Evolutionary conservation across 1,284 basidiomycete genomes (phyloP), one percentile per base, ranked within the genome.

Genomic region (Tilletia setariae): DNA sequence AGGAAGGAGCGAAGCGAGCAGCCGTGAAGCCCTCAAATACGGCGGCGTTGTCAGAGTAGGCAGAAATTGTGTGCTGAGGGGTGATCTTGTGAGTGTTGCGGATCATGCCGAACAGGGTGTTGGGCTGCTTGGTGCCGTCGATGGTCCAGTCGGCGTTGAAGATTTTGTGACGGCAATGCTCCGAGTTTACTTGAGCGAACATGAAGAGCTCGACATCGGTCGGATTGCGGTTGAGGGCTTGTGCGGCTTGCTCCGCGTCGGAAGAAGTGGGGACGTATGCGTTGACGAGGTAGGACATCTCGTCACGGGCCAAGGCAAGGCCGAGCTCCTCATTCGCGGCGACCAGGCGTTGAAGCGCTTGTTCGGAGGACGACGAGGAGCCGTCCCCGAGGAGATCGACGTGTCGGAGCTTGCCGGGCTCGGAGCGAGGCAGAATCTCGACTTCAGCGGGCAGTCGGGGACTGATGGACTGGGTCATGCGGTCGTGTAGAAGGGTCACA

Each of bases 181-280:
- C 96, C 49, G 94, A 98, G 85, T 99, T 99, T 83, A 99, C 95
- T 83, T 99, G 96, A 19, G 96, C 95, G 83, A 98, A 99, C 95
- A 98, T 98, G 87, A 98, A 98, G 21, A 99, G 87, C 83, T 99
- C 96, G 15, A 96, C 94, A 78, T 98, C 95, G 63, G 93, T 98
- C 28, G 80, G 80, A 70, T 81, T 78, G 46, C 80, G 75, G 32
- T 73, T 70, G 40, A 82, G 75, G 16, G 78, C 74, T 21, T 70
- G 68, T 81, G 59, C 61, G 72, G 15, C 89, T 89, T 49, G 92
- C n/a, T 49, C 21, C 19, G 16, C 15, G 16, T 28, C 28, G n/a
- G 51, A 53, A 21, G 21, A 7, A 15, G 16, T 21, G 21, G 51
- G 51, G 11, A 53, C 87, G 84, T 94, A 99, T 9, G 92, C 92